Base-by-base conservation (phyloP, 108 stramenopile genomes). In the Hondaea fermentalgiana region DNA sequence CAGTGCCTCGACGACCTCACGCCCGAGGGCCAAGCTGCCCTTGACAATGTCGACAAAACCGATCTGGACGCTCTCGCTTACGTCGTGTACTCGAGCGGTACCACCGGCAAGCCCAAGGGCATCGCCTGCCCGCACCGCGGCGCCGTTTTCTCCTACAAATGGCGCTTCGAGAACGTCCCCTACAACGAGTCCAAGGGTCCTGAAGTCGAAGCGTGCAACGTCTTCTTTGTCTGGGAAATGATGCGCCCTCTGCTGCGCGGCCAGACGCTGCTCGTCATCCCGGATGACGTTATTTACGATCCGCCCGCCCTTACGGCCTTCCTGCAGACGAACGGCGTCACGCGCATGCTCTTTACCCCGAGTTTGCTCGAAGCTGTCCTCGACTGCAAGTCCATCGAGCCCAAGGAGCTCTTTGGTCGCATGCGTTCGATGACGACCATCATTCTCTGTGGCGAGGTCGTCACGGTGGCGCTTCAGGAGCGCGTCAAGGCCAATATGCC, bases 171-270 rank as follows among this genome's bases (percentile, higher is more conserved):
- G 55, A 89, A 88, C 88, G 76, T 59, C 58, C 91, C 95, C 58
- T 88, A 92, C 88, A 42, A 69, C 8, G 47, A 90, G 90, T 64
- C n/a, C 60, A 88, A 88, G 47, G 88, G 89, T 87, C 93, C 91
- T 59, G 90, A 94, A 87, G 57, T 91, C 47, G 93, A 95, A 72
- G 95, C 94, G 5, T 94, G 94, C 89, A 95, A 95, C 53, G 95
- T 96, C 23, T 96, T 96, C 89, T 96, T 96, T 90, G 95, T 95
- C 6, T 96, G 96, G 96, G 96, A 96, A 90, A 87, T 92, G 72
- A 57, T 95, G 19, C 92, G 96, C 55, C 95, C 96, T 0, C 72
- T 96, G 23, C 90, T 94, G 72, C 88, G 91, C 6, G 96, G 96
- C 28, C 93, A 90, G 12, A 90, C 93, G 42, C 91, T 94, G 17